These are phyloP conservation scores for Colletotrichum gloeosporioides DNA, from an alignment of 2,329 filamentous ascomycete species.

Conservation along the genomic window DNA sequence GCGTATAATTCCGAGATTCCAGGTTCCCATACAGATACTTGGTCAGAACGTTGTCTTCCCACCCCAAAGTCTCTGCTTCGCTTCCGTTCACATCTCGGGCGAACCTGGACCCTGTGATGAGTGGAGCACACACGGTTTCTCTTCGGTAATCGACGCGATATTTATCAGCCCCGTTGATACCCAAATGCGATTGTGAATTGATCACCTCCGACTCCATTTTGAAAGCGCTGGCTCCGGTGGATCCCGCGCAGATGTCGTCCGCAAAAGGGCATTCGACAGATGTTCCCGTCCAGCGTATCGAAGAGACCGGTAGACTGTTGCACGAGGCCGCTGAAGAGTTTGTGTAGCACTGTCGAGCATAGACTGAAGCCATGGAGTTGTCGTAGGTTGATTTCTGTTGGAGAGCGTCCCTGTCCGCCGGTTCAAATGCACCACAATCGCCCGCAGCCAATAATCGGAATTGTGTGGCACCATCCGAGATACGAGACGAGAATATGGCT, in stretches of 20 bases:
- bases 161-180: slow-evolving; percentile 23
- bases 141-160: slow-evolving; percentile 16
- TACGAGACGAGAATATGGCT: slow-evolving; percentile 2
- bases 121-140: slow-evolving; percentile 6
- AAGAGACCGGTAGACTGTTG: not conserved
- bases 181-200: slow-evolving; percentile 23
- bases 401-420: not conserved
- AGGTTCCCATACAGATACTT: not conserved
- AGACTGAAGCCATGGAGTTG: slow-evolving; percentile 6
- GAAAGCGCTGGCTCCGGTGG: not conserved
- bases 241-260: slow-evolving; percentile 3
- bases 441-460: not conserved
- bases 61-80: not conserved
- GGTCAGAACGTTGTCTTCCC: not conserved
- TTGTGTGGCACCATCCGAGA: not conserved
- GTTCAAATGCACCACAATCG: not conserved
- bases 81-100: not conserved
- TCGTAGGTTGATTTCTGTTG: not conserved
- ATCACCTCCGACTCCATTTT: slow-evolving; percentile 20
- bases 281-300: not conserved
- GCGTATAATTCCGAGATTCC: not conserved
- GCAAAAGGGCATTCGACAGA: slow-evolving; percentile 24
- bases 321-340: not conserved
- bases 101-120: not conserved
- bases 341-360: slow-evolving; percentile 27